Conservation (phyloP, 495 filamentous ascomycete genomes). For the Cenococcum geophilum region DNA sequence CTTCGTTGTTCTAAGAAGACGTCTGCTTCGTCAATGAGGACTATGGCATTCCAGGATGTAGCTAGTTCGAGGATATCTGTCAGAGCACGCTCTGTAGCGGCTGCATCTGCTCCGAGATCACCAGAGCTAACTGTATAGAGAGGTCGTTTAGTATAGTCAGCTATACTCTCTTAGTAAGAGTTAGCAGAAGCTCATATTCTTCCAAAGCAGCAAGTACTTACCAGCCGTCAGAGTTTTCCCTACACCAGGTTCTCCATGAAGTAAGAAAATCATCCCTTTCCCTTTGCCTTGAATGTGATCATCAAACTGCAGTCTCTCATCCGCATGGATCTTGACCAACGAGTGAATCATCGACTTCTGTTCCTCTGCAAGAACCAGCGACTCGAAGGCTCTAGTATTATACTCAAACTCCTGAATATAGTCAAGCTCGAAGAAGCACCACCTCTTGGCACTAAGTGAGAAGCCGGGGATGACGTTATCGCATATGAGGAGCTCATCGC, state of each 20-base stretch:
- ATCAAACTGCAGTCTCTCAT: background rate
- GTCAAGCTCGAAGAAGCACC: background rate
- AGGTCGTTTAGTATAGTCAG: slow-evolving; percentile 21
- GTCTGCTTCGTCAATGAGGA: slow-evolving; percentile 36
- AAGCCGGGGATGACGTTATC: background rate
- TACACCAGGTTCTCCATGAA: slow-evolving; percentile 15
- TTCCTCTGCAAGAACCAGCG: background rate
- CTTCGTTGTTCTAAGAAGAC: slow-evolving; percentile 36
- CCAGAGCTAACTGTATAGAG: slow-evolving; percentile 14
- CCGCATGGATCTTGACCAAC: background rate
- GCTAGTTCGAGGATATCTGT: slow-evolving; percentile 1
- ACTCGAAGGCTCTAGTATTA: slow-evolving; percentile 1
- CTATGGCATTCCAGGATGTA: slow-evolving; percentile 28
- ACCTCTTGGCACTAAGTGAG: background rate
- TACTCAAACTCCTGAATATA: background rate
- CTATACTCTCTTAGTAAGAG: slow-evolving; percentile 13
- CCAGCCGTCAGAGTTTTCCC: slow-evolving; percentile 20
- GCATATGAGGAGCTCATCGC: background rate
- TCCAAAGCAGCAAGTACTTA: too few relatives aligned
- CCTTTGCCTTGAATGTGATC: slow-evolving; percentile 19
- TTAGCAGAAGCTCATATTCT: too few relatives aligned
- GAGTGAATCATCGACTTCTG: slow-evolving; percentile 5
- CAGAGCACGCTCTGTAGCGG: slow-evolving; percentile 3
- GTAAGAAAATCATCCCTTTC: slow-evolving; percentile 15
- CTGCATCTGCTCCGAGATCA: slow-evolving; percentile 6